These are phyloP conservation scores for Tinospora cordifolia DNA, from an alignment of 164 flowering plant genomes.

Conservation along the genomic window DNA sequence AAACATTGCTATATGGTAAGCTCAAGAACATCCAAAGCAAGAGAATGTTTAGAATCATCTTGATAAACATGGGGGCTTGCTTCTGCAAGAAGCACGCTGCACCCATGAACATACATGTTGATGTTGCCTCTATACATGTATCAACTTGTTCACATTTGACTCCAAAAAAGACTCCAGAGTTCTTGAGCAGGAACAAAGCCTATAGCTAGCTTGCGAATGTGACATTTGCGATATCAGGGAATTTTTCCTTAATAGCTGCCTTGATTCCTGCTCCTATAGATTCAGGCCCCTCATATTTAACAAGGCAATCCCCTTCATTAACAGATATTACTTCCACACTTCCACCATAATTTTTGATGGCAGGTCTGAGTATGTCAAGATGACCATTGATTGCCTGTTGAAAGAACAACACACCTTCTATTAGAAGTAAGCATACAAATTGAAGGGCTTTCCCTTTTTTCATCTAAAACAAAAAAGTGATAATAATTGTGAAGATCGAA, in stretches of 20 bases:
- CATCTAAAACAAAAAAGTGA: not conserved
- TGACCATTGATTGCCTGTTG: slow-evolving; percentile 73
- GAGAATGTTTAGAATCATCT: too few relatives aligned
- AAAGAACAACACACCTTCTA: slow-evolving; percentile 5
- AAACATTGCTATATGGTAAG: too few relatives aligned
- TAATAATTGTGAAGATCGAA: not conserved
- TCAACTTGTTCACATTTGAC: not conserved
- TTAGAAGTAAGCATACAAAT: not conserved
- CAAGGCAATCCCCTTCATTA: slow-evolving; percentile 58
- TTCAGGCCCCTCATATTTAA: slow-evolving; percentile 69
- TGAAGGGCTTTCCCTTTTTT: not conserved
- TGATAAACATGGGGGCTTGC: not conserved
- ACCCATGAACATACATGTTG: not conserved
- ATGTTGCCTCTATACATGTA: not conserved
- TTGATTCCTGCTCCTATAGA: slow-evolving; percentile 87
- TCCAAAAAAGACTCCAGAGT: not conserved
- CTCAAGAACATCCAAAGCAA: not conserved
- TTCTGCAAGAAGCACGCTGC: too few relatives aligned
- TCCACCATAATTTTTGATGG: slow-evolving; percentile 84
- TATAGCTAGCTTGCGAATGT: slow-evolving; percentile 40
- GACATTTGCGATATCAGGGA: slow-evolving; percentile 71
- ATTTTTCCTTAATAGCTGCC: slow-evolving; percentile 94
- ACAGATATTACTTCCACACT: slow-evolving; percentile 73
- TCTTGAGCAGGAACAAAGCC: slow-evolving; percentile 3
- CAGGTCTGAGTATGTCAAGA: slow-evolving; percentile 81